phyloP scores from a whole-genome alignment of 352 stramenopile genomes.

The Pythium guiyangense region DNA sequence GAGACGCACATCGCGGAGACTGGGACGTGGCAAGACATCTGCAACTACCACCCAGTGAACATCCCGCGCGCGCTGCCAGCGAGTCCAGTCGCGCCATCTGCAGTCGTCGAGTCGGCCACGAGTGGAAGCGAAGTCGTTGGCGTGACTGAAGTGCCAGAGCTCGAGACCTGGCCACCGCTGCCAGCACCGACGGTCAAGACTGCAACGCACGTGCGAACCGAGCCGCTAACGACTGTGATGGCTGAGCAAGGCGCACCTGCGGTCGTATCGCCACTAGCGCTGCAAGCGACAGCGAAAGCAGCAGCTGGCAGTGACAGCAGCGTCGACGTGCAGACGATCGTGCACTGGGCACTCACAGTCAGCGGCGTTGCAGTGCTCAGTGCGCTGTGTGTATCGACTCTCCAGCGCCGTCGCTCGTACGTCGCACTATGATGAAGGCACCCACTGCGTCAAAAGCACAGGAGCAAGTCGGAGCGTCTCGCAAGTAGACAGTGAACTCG shows the following conservation, averaged over 20 bases:
- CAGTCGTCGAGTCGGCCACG: not conserved
- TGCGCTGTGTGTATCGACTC: slow-evolving; percentile 11
- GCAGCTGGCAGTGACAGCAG: not conserved
- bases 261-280: not conserved
- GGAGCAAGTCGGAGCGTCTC: not conserved
- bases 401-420: slow-evolving; percentile 18
- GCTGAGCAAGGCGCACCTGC: not conserved
- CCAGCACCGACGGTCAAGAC: not conserved
- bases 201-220: not conserved
- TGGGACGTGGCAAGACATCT: slow-evolving; percentile 70
- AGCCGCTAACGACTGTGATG: not conserved
- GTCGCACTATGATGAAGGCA: slow-evolving; percentile 4
- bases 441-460: not conserved
- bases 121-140: not conserved
- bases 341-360: slow-evolving; percentile 10
- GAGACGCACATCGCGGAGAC: slow-evolving; percentile 48
- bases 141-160: not conserved
- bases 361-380: slow-evolving; percentile 7
- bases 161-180: not conserved
- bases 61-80: slow-evolving; percentile 1
- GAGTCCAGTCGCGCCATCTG: not conserved
- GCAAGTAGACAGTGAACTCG: too few species aligned
- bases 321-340: not conserved
- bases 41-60: slow-evolving; percentile 58
- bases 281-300: not conserved